These are phyloP conservation scores for Fraxinus velutina DNA, from an alignment of 305 asterid species.

Conservation along the genomic window DNA sequence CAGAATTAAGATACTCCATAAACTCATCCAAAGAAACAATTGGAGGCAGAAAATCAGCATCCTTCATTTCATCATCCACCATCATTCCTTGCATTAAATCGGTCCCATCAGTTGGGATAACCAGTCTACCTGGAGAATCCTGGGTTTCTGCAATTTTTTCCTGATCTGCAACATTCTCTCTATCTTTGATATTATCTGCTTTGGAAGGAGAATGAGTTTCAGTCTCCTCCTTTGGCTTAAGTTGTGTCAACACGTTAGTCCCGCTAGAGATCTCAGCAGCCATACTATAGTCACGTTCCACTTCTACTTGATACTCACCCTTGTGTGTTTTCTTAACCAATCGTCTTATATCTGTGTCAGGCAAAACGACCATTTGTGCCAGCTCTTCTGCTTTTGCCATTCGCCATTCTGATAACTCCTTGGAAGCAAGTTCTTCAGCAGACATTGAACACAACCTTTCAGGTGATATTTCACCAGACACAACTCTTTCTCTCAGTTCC, in stretches of 20 bases:
- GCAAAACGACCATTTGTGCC: constrained; percentile 88
- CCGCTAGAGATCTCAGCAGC: constrained; percentile 70
- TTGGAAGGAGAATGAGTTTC: constrained; percentile 40
- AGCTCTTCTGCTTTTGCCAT: constrained; percentile 91
- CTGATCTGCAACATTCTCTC: constrained; percentile 34
- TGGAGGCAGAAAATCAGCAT: constrained; percentile 82
- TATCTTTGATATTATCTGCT: constrained; percentile 37
- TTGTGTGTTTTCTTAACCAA: constrained; percentile 95
- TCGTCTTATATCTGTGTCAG: constrained; percentile 81
- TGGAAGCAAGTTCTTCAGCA: constrained; percentile 98
- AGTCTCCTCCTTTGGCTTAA: constrained; percentile 31
- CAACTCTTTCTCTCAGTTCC: constrained; percentile 81
- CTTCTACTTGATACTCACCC: constrained; percentile 90
- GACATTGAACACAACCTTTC: constrained; percentile 88
- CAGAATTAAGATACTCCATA: constrained; percentile 89
- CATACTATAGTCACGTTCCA: constrained; percentile 61
- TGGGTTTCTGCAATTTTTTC: constrained; percentile 45
- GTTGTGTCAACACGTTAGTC: constrained; percentile 39
- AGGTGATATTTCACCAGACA: constrained; percentile 82
- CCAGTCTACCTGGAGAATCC: constrained; percentile 55
- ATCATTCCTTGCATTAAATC: constrained; percentile 95
- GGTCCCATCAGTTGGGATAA: constrained; percentile 79
- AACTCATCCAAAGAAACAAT: constrained; percentile 90
- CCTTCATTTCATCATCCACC: constrained; percentile 90
- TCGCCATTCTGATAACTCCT: constrained; percentile 96